Conservation (phyloP, 257 asterid species). For the Scutellaria barbata region DNA sequence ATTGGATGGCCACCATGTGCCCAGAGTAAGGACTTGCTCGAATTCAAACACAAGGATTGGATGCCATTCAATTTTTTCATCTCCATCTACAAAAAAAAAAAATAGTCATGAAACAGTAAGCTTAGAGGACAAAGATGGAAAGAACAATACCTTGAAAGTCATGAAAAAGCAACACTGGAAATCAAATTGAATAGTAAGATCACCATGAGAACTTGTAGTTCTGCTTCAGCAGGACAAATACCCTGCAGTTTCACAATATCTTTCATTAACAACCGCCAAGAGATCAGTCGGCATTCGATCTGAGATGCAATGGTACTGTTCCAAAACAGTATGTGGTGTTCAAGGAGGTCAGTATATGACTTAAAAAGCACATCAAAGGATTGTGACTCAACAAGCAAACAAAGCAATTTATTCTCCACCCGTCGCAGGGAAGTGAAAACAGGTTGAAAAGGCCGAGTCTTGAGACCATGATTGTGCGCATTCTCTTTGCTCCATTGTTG, state of each 20-base stretch:
- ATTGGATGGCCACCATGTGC: constrained; percentile 86
- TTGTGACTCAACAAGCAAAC: constrained; percentile 55
- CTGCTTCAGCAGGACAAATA: constrained; percentile 61
- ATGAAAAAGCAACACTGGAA: not conserved
- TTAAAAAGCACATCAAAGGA: constrained; percentile 61
- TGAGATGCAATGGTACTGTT: constrained; percentile 50
- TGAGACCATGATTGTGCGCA: constrained; percentile 24
- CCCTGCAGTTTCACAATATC: constrained; percentile 48
- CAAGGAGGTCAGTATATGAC: constrained; percentile 64
- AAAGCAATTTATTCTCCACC: constrained; percentile 71
- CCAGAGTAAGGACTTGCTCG: constrained; percentile 82
- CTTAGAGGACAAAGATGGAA: not conserved
- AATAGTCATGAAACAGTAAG: constrained; percentile 21
- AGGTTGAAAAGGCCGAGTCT: constrained; percentile 46
- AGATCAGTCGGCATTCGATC: constrained; percentile 53
- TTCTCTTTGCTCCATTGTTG: constrained; percentile 79
- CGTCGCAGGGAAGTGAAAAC: constrained; percentile 53
- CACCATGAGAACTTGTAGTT: constrained; percentile 41
- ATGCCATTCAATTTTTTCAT: constrained; percentile 44
- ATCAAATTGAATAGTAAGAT: constrained; percentile 30
- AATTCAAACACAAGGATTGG: constrained; percentile 48
- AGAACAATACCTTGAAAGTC: not conserved
- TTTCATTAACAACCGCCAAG: constrained; percentile 67
- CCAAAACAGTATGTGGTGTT: constrained; percentile 82
- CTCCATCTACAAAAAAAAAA: constrained; percentile 51